A percentile compares a stretch with the other conserved stretches of the same genome.
Evolutionary conservation across 1,139 yeast genomes (phyloP).

Genomic region (Lodderomyces elongisporus): DNA sequence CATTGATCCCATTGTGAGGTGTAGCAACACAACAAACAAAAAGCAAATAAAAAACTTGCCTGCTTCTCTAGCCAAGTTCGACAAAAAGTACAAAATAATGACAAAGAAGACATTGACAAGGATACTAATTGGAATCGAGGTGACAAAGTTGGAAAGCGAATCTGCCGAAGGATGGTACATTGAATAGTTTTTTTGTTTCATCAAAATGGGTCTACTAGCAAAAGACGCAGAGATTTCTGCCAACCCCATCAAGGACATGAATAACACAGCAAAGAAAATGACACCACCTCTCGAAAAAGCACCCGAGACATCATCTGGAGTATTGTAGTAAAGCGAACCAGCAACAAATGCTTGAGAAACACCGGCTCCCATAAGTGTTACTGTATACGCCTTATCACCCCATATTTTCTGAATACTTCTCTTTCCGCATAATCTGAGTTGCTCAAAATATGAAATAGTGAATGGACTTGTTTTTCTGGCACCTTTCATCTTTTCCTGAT

Average conservation of each 20-base stretch:
- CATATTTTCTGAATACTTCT: slow-evolving; percentile 49
- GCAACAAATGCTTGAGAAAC: slow-evolving; percentile 46
- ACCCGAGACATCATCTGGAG: slow-evolving; percentile 38
- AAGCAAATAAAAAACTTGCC: slow-evolving; percentile 51
- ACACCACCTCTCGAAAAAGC: slow-evolving; percentile 59
- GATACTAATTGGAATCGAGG: slow-evolving; percentile 46
- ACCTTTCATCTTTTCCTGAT: slow-evolving; percentile 38
- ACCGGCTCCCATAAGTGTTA: slow-evolving; percentile 44
- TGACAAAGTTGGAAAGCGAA: slow-evolving; percentile 42
- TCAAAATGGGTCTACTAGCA: slow-evolving; percentile 46
- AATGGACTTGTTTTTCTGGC: slow-evolving; percentile 41
- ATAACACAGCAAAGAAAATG: slow-evolving; percentile 48
- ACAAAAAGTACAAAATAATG: slow-evolving; percentile 46
- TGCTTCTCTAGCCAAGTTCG: slow-evolving; percentile 46
- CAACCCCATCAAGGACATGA: slow-evolving; percentile 50
- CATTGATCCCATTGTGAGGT: slow-evolving; percentile 33
- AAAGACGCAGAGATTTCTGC: slow-evolving; percentile 51
- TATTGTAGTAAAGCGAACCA: slow-evolving; percentile 48
- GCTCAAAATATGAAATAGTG: slow-evolving; percentile 42
- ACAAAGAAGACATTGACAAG: slow-evolving; percentile 40
- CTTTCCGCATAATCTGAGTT: slow-evolving; percentile 39
- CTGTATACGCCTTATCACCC: slow-evolving; percentile 48
- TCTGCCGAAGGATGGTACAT: slow-evolving; percentile 60
- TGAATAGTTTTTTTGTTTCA: slow-evolving; percentile 53
- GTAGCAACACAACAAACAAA: slow-evolving; percentile 34